A percentile compares a stretch with the other conserved stretches of the same genome.
These are phyloP conservation scores for Betula pendula DNA, from an alignment of 306 rosid genomes.

Conservation along the genomic window DNA sequence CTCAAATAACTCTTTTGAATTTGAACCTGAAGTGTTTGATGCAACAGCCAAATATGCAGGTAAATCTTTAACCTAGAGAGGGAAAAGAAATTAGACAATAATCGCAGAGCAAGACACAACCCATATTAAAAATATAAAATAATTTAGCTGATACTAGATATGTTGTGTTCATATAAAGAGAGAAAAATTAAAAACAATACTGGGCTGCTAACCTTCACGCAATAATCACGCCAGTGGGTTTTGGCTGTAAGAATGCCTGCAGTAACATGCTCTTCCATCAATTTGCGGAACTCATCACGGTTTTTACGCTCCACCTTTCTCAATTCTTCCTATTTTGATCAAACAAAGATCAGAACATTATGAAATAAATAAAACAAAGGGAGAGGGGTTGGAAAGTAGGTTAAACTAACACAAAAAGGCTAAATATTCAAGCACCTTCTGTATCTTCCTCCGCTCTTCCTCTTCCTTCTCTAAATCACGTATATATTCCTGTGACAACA, in stretches of 20 bases:
- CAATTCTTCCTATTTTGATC: constrained; percentile 71
- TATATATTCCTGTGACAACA: constrained; percentile 60
- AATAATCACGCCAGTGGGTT: constrained; percentile 91
- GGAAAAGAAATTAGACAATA: constrained; percentile 18
- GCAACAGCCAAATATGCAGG: constrained; percentile 75
- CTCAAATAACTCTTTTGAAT: constrained; percentile 84
- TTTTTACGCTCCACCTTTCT: constrained; percentile 88
- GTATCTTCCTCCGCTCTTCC: constrained; percentile 87
- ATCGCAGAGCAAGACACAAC: constrained; percentile 17
- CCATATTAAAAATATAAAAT: constrained; percentile 2
- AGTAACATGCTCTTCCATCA: constrained; percentile 82
- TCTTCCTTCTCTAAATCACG: constrained; percentile 88
- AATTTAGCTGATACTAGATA: constrained; percentile 6
- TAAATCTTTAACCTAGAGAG: constrained; percentile 69
- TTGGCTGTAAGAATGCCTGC: constrained; percentile 74
- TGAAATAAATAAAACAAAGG: constrained; percentile 1
- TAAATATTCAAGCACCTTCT: constrained; percentile 56
- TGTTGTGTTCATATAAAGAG: constrained; percentile 10
- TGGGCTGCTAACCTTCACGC: constrained; percentile 48
- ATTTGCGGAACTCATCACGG: constrained; percentile 86
- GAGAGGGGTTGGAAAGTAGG: constrained; percentile 2
- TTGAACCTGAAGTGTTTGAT: constrained; percentile 85
- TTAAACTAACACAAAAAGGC: constrained; percentile 18
- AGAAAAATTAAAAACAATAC: constrained; percentile 8
- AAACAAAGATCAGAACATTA: constrained; percentile 31